Evolutionary conservation across 2,329 filamentous ascomycete genomes (phyloP).

Genomic region (Colletotrichum kahawae): DNA sequence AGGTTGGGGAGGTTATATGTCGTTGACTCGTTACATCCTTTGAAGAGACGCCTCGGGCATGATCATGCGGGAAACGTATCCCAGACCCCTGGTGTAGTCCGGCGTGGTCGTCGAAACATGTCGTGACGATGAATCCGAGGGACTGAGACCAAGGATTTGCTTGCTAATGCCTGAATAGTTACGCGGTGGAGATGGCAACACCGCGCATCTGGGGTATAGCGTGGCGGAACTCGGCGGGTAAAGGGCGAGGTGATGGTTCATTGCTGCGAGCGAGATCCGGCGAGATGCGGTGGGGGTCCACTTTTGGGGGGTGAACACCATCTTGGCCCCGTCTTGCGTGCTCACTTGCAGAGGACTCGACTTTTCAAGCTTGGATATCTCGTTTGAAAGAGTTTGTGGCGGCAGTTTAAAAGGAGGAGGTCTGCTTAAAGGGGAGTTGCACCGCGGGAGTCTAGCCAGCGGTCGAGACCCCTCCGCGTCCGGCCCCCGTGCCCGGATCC

Average conservation of each 20-base stretch:
- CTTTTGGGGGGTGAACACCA: neutral
- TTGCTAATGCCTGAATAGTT: neutral
- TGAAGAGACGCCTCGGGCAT: neutral
- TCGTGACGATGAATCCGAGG: neutral
- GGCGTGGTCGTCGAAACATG: neutral
- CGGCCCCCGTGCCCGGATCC: neutral
- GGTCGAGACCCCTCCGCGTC: neutral
- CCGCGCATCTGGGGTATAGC: neutral
- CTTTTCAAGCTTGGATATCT: neutral
- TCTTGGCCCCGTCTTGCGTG: constrained; percentile 10
- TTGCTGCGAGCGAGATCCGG: constrained; percentile 7
- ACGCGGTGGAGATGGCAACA: neutral
- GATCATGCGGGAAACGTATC: neutral
- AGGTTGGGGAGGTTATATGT: neutral
- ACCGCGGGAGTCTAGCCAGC: fast-evolving
- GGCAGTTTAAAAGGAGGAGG: neutral
- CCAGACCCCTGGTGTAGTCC: neutral
- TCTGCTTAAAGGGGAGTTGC: neutral
- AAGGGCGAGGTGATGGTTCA: neutral
- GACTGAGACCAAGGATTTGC: neutral
- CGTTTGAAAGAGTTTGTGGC: neutral
- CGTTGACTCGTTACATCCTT: neutral
- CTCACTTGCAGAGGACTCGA: neutral
- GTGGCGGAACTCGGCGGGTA: constrained; percentile 4
- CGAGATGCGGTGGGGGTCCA: neutral